These are phyloP conservation scores for Hansfordia pulvinata DNA, from an alignment of 2,329 filamentous ascomycete species.

Conservation along the genomic window DNA sequence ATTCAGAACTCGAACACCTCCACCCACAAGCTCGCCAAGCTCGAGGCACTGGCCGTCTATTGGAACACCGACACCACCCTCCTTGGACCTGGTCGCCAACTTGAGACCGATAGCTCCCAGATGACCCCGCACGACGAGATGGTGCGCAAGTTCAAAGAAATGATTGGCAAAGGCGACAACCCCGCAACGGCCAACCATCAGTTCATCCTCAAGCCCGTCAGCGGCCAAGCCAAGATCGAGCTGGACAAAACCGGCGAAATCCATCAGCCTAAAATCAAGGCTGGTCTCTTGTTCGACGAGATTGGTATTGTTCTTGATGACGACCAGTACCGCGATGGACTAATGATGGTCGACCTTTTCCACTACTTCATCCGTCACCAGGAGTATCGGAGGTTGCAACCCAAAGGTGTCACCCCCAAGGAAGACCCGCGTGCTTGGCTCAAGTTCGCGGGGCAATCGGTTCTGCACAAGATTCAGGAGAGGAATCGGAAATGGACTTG, in stretches of 20 bases:
- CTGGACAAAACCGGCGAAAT: slow-evolving; percentile 82
- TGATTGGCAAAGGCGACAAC: slow-evolving; percentile 63
- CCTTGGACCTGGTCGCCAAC: slow-evolving; percentile 69
- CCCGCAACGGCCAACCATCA: slow-evolving; percentile 50
- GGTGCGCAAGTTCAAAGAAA: slow-evolving; percentile 59
- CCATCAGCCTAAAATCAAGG: slow-evolving; percentile 75
- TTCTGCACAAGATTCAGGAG: slow-evolving; percentile 90
- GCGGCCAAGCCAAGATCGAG: slow-evolving; percentile 85
- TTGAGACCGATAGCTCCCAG: slow-evolving; percentile 43
- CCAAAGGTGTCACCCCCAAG: slow-evolving; percentile 66
- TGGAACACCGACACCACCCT: slow-evolving; percentile 93
- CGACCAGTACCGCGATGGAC: slow-evolving; percentile 86
- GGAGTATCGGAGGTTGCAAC: slow-evolving; percentile 88
- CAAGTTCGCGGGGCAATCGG: slow-evolving; percentile 76
- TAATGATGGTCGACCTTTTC: slow-evolving; percentile 98
- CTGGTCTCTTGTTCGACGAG: slow-evolving; percentile 86
- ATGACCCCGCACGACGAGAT: slow-evolving; percentile 61
- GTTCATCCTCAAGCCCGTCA: slow-evolving; percentile 92
- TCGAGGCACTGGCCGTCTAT: slow-evolving; percentile 84
- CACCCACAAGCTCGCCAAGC: slow-evolving; percentile 85
- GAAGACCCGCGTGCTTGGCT: slow-evolving; percentile 91
- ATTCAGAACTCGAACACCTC: slow-evolving; percentile 74
- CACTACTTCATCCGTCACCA: slow-evolving; percentile 97
- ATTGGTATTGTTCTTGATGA: slow-evolving; percentile 97
- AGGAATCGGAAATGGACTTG: slow-evolving; percentile 88